Evolutionary conservation across 164 flowering plant species (phyloP).

Genomic region (Vitis riparia): DNA sequence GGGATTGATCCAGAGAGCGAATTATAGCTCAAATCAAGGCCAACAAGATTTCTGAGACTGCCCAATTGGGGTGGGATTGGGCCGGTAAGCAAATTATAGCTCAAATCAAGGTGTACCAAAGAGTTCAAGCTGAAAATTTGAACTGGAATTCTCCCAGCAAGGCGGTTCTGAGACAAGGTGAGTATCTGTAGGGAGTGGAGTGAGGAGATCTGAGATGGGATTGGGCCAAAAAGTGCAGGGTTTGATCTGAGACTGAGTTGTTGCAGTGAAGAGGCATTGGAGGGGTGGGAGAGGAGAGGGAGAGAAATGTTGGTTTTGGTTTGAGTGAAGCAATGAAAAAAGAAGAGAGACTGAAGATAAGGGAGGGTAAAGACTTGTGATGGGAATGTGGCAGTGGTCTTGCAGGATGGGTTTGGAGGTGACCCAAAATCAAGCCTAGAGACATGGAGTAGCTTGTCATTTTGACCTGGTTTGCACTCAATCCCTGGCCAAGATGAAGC

Average conservation of each 20-base stretch:
- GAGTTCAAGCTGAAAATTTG: constrained; percentile 42
- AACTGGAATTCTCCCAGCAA: constrained; percentile 50
- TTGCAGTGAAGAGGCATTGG: constrained; percentile 43
- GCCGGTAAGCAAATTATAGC: constrained; percentile 71
- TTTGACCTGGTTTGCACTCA: constrained; percentile 57
- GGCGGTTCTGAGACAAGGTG: constrained; percentile 75
- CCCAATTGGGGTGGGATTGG: constrained; percentile 61
- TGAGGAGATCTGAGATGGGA: constrained; percentile 64
- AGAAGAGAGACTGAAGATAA: constrained; percentile 63
- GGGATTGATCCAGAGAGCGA: constrained; percentile 61
- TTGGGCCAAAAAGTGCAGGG: constrained; percentile 59
- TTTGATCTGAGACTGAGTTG: constrained; percentile 85
- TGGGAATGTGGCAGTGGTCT: constrained; percentile 59
- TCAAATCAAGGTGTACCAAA: constrained; percentile 73
- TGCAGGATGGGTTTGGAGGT: constrained; percentile 68
- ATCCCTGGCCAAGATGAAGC: constrained; percentile 75
- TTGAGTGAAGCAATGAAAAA: constrained; percentile 70
- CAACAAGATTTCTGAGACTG: constrained; percentile 53
- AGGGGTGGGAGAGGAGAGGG: constrained; percentile 20
- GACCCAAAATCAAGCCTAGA: constrained; percentile 78
- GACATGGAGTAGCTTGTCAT: constrained; percentile 57
- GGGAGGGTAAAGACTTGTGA: constrained; percentile 61
- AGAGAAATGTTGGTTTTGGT: constrained; percentile 37
- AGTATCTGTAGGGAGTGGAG: constrained; percentile 62
- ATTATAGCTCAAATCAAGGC: constrained; percentile 84